Percentiles rank a stretch among this genome's conserved stretches.
Conservation (phyloP, 257 asterid species). For the Eustoma russellianum region DNA sequence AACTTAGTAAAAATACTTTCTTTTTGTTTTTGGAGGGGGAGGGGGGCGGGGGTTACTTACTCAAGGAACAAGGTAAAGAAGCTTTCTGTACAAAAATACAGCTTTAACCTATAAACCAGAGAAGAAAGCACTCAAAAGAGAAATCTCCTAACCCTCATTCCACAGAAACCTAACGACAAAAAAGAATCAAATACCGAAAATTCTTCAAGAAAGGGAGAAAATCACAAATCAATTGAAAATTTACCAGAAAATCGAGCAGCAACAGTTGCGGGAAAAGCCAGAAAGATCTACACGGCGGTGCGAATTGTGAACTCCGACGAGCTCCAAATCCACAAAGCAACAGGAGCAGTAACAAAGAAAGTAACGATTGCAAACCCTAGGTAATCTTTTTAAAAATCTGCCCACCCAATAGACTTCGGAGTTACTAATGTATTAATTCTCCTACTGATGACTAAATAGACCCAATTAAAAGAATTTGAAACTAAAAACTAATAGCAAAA, state of each 20-base stretch:
- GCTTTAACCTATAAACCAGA: background rate
- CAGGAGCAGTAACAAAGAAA: slow-evolving; percentile 16
- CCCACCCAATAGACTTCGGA: slow-evolving; percentile 12
- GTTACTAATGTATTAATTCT: slow-evolving; percentile 1
- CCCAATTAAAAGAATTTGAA: background rate
- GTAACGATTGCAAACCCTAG: slow-evolving; percentile 30
- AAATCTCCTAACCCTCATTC: background rate
- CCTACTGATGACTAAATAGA: slow-evolving; percentile 1
- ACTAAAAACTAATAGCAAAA: slow-evolving; percentile 10
- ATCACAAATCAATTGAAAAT: slow-evolving; percentile 17
- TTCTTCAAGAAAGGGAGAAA: background rate
- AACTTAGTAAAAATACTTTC: too few relatives aligned
- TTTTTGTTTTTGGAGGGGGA: background rate
- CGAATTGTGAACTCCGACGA: slow-evolving; percentile 1
- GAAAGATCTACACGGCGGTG: slow-evolving; percentile 24
- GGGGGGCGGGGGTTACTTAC: background rate
- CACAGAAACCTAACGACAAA: background rate
- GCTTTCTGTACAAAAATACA: background rate
- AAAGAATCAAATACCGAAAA: background rate
- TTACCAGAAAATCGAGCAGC: slow-evolving; percentile 13
- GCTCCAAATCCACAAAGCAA: slow-evolving; percentile 29
- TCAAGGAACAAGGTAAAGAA: background rate
- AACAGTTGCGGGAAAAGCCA: slow-evolving; percentile 34
- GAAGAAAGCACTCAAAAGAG: background rate
- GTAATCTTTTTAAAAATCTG: slow-evolving; percentile 8